Conservation (phyloP, 495 filamentous ascomycete species). For the Jackrogersella multiformis region DNA sequence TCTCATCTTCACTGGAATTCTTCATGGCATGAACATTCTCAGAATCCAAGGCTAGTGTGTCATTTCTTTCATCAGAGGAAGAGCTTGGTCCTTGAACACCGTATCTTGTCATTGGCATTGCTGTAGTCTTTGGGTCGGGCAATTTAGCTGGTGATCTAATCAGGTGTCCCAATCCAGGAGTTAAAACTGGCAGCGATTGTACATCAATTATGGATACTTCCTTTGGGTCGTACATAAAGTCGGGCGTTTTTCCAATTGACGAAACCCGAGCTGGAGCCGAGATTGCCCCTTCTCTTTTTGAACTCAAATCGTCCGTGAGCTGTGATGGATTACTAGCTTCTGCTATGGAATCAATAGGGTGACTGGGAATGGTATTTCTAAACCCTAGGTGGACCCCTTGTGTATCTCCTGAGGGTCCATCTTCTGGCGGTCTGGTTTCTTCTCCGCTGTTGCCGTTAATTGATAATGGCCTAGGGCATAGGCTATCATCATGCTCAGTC, state of each 20-base stretch:
- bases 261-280: constrained; percentile 17
- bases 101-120: neutral
- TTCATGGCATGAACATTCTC: neutral
- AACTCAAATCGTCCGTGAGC: neutral
- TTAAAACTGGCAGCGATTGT: neutral
- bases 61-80: neutral
- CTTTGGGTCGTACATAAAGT: neutral
- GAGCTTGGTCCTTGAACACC: neutral
- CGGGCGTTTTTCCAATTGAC: constrained; percentile 17
- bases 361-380: neutral
- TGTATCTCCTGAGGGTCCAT: neutral
- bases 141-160: neutral
- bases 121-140: neutral
- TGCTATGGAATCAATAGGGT: neutral
- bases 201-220: neutral
- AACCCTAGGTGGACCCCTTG: neutral
- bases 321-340: neutral
- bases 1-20: neutral
- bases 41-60: neutral
- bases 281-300: neutral
- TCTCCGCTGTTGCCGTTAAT: constrained; percentile 3
- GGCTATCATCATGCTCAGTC: neutral
- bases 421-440: neutral
- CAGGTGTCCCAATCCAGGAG: neutral
- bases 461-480: constrained; percentile 25